Evolutionary conservation across 1,284 basidiomycete species (phyloP).

Genomic region (Sporisorium graminicola): DNA sequence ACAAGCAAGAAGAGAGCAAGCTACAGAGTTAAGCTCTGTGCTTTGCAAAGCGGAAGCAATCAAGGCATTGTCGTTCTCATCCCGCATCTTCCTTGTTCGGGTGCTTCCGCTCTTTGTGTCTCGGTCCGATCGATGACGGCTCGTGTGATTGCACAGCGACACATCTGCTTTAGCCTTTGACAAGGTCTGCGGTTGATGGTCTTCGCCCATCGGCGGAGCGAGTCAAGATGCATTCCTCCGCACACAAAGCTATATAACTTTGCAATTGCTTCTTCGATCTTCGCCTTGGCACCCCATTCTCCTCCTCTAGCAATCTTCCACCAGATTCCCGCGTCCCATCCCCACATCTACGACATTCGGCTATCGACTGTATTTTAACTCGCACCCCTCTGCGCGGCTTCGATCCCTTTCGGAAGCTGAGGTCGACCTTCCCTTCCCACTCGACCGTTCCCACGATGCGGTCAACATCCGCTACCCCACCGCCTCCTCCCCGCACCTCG

Average conservation of each 20-base stretch:
- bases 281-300: not conserved
- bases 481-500: not conserved
- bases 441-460: conserved; percentile 6
- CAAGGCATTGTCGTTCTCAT: not conserved
- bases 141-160: not conserved
- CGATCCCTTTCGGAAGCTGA: not conserved
- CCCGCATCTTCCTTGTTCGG: conserved; percentile 1
- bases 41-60: not conserved
- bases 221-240: no score
- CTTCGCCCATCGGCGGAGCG: no score
- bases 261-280: not conserved
- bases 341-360: not conserved
- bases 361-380: no score
- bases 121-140: not conserved
- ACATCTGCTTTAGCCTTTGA: not conserved
- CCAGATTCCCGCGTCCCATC: not conserved
- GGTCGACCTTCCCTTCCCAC: not conserved
- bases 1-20: not conserved
- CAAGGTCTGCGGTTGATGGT: not conserved
- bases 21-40: not conserved
- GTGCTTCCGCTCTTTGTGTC: not conserved
- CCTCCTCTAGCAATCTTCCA: not conserved
- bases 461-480: conserved; percentile 12
- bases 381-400: no score
- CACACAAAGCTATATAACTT: conserved; percentile 14